phyloP scores from a whole-genome alignment of 768 basidiomycete species.

The Kwoniella shandongensis region DNA sequence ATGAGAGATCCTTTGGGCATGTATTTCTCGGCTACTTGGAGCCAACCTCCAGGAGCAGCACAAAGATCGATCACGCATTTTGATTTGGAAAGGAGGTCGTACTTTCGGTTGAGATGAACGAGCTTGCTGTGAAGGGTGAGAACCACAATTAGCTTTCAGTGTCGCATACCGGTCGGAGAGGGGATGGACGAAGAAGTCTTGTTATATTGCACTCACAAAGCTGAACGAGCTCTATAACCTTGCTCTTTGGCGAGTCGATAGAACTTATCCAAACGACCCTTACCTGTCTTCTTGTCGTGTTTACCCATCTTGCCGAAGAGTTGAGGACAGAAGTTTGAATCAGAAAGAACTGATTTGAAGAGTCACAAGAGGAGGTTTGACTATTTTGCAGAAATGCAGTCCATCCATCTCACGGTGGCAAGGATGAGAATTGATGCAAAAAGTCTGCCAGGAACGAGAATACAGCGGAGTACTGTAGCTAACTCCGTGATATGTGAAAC shows the following conservation, averaged over 20 bases:
- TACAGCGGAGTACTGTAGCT: background rate
- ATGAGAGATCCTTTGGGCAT: constrained; percentile 92
- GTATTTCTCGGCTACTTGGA: constrained; percentile 96
- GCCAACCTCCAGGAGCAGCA: constrained; percentile 98
- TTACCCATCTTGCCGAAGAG: constrained; percentile 48
- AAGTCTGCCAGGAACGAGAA: constrained; percentile 4
- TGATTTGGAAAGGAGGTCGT: constrained; percentile 74
- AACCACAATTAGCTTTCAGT: background rate
- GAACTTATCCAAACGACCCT: constrained; percentile 93
- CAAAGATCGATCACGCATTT: constrained; percentile 97
- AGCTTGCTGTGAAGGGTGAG: constrained; percentile 63
- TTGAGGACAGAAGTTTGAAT: background rate
- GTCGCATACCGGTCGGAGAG: background rate
- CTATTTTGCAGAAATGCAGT: too few relatives aligned
- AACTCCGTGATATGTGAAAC: background rate
- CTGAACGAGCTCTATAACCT: constrained; percentile 98
- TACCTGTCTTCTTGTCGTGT: constrained; percentile 61
- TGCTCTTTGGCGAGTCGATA: constrained; percentile 98
- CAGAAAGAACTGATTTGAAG: background rate
- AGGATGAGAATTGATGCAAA: too few relatives aligned
- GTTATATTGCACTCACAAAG: constrained; percentile 60
- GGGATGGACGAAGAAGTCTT: background rate
- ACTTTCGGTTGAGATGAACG: constrained; percentile 98
- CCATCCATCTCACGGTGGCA: too few relatives aligned
- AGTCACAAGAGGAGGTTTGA: too few relatives aligned